Percentiles rank a stretch among this genome's conserved stretches.
phyloP scores from a whole-genome alignment of 352 stramenopile species.

The Pythium coloratum region DNA sequence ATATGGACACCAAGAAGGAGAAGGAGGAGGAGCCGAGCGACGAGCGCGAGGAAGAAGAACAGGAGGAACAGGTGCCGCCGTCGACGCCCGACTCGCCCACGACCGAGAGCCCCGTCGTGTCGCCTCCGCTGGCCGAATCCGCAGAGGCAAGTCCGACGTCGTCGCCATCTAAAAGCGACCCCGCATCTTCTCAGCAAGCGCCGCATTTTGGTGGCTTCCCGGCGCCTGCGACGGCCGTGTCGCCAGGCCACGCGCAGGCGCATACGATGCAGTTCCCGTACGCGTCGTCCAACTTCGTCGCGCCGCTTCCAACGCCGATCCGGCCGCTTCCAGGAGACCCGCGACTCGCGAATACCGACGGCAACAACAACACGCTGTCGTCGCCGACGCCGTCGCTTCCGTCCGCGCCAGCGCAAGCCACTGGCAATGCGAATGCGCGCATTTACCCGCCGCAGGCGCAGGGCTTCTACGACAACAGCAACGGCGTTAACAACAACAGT shows the following conservation, averaged over 20 bases:
- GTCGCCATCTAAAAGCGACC: not conserved
- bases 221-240: not conserved
- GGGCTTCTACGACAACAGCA: slow-evolving; percentile 11
- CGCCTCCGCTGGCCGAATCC: not conserved
- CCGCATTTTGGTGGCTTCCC: not conserved
- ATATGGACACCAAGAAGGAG: not conserved
- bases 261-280: slow-evolving; percentile 54
- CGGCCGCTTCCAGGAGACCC: slow-evolving; percentile 69
- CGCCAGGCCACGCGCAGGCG: slow-evolving; percentile 3
- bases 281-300: slow-evolving; percentile 60
- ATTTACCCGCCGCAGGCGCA: slow-evolving; percentile 4
- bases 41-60: not conserved
- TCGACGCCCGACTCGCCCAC: not conserved
- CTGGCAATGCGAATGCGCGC: not conserved
- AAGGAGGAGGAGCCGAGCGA: slow-evolving; percentile 1
- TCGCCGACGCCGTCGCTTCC: not conserved
- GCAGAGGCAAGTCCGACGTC: not conserved
- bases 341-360: slow-evolving; percentile 26
- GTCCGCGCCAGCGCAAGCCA: not conserved
- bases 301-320: slow-evolving; percentile 71
- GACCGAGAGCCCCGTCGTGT: not conserved
- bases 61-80: not conserved
- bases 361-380: not conserved
- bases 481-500: slow-evolving; percentile 1
- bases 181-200: not conserved